Evolutionary conservation across 2,329 filamentous ascomycete species (phyloP), one percentile per base, ranked within the genome.

Genomic region (Aspergillus intermedius): DNA sequence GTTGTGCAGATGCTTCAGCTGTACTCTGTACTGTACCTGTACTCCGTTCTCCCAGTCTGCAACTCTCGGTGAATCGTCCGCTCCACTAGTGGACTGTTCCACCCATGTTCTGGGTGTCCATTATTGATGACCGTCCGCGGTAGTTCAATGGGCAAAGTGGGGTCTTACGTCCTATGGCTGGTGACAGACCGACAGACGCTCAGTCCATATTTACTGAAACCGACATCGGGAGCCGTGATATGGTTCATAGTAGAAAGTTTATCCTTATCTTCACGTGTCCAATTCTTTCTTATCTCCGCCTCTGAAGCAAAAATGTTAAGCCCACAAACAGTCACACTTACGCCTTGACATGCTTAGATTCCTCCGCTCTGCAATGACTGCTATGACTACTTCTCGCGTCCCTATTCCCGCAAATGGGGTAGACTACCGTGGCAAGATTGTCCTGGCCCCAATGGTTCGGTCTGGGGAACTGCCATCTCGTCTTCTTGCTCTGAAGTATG

Each of bases 391-490:
- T 44, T 84, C 86, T 65, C 82, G 77, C 64, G 87, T 95, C 34
- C 85, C 89, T 45, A 95, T 96, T 57, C 91, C 91, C 55, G 80
- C 77, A 52, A 87, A 86, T 68, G 91, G 91, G 45, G 90, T 95
- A 62, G 90, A 96, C 74, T 97, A 96, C 72, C 82, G 91, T 59
- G 87, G 87, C 71, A 96, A 94, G 71, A 74, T 97, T 56, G 93
- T 97, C 41, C 85, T 98, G 54, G 93, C 93, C 53, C 93, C 93
- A 37, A 98, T 98, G 93, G 91, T 96, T 49, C 86, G 93, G 58
- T 95, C 89, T n/a, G 93, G 93, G 64, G 93, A 98, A 75, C 76
- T 96, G 52, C 91, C 93, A 3, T 93, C 88, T 35, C 84, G 93
- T 50, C 79, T 98, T 22, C 73, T 95, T 40, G 88, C 93, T 28